A percentile compares a stretch with the other conserved stretches of the same genome.
Conservation (phyloP, 2,329 filamentous ascomycete genomes). For the Fusarium chuoi region DNA sequence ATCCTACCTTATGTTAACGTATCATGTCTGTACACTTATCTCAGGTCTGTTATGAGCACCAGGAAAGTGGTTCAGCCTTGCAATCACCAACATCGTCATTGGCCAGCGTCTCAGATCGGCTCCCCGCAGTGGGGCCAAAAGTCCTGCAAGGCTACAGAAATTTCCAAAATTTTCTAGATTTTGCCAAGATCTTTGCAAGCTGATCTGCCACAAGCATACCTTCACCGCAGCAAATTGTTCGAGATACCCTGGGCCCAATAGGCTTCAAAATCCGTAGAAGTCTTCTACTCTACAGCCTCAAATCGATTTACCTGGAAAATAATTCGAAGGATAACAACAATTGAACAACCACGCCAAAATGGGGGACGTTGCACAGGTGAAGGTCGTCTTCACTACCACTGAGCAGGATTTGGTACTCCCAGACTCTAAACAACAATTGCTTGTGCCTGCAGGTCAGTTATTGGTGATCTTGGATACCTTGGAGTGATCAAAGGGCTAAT, state of each 20-base stretch:
- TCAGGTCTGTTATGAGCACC: background rate
- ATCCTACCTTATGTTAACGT: background rate
- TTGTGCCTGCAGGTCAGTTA: constrained; percentile 67
- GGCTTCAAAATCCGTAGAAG: constrained; percentile 15
- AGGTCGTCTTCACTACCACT: constrained; percentile 74
- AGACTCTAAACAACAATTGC: constrained; percentile 69
- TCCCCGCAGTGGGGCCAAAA: constrained; percentile 39
- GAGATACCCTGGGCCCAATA: constrained; percentile 29
- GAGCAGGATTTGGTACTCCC: constrained; percentile 71
- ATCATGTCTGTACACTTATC: background rate
- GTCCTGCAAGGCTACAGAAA: constrained; percentile 41
- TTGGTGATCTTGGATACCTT: background rate
- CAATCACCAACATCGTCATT: background rate
- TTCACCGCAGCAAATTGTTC: constrained; percentile 1
- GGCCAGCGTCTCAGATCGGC: background rate
- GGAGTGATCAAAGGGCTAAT: background rate
- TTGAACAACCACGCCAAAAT: constrained; percentile 41
- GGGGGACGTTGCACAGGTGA: constrained; percentile 65
- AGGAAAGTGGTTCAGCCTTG: constrained; percentile 36
- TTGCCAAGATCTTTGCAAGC: constrained; percentile 27
- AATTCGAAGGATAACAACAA: background rate
- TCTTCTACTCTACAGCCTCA: background rate
- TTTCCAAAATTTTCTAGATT: constrained; percentile 43
- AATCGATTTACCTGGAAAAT: background rate
- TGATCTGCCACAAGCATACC: constrained; percentile 8